phyloP scores from a whole-genome alignment of 371 early-diverging fungal species.

The Dinochytrium kinnereticum region DNA sequence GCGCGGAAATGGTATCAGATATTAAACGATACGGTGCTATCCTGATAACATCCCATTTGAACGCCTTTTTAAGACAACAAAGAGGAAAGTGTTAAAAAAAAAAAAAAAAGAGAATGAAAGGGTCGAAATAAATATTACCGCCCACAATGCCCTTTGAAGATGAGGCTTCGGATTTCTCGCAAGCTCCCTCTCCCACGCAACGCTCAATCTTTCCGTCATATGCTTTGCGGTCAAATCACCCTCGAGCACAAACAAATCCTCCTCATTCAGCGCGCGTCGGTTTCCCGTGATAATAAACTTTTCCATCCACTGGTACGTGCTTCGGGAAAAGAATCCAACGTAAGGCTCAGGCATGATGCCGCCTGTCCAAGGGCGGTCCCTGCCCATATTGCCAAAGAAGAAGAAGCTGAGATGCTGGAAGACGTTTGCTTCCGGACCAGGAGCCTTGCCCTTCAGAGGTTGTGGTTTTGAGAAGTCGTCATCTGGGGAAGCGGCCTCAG shows the following conservation, averaged over 20 bases:
- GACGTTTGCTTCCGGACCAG: background rate
- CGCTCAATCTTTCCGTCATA: background rate
- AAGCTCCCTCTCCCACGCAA: conserved; percentile 8
- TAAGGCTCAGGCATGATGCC: conserved; percentile 17
- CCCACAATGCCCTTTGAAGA: conserved; percentile 16
- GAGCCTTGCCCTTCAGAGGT: background rate
- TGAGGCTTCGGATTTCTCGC: background rate
- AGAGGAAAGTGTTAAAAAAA: background rate
- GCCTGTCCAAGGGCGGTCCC: conserved; percentile 2
- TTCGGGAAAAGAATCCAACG: conserved; percentile 10
- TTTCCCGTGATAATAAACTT: conserved; percentile 14
- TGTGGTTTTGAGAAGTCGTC: background rate
- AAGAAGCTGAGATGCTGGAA: background rate
- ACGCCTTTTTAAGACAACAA: conserved; percentile 6
- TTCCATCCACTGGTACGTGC: conserved; percentile 22
- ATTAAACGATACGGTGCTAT: conserved; percentile 9
- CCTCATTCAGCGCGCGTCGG: conserved; percentile 17
- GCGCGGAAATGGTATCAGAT: conserved; percentile 15
- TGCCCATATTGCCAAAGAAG: background rate
- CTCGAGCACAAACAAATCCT: conserved; percentile 17
- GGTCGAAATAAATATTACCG: background rate
- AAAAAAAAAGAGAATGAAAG: background rate
- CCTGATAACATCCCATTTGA: conserved; percentile 1
- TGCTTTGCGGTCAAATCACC: conserved; percentile 11
- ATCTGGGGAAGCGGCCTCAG: background rate